Conservation (phyloP, 2,329 filamentous ascomycete genomes). For the Fusarium subtropicale region DNA sequence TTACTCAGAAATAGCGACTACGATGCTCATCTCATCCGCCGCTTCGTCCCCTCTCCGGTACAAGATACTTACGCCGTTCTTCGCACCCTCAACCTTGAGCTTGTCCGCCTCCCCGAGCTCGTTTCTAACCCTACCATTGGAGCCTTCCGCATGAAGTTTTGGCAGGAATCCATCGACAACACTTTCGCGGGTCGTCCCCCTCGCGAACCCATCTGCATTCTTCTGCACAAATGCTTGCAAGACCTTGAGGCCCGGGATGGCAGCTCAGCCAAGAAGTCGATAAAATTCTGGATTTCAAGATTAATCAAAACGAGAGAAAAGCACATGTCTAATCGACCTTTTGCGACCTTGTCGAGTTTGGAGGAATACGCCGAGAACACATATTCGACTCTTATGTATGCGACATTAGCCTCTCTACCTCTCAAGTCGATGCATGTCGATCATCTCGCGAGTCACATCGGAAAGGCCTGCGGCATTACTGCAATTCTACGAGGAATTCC, state of each 20-base stretch:
- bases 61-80: constrained; percentile 90
- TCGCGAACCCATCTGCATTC: constrained; percentile 89
- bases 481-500: constrained; percentile 89
- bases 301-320: constrained; percentile 85
- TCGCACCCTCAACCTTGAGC: constrained; percentile 91
- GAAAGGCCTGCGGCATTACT: constrained; percentile 90
- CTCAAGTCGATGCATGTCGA: constrained; percentile 87
- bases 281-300: constrained; percentile 80
- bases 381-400: constrained; percentile 91
- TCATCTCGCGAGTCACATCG: constrained; percentile 93
- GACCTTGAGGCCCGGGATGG: constrained; percentile 64
- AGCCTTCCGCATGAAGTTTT: constrained; percentile 92
- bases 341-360: constrained; percentile 75
- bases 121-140: constrained; percentile 90
- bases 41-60: constrained; percentile 81
- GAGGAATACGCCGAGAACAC: constrained; percentile 95
- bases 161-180: constrained; percentile 84
- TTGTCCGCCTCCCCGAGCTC: constrained; percentile 88
- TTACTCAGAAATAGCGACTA: constrained; percentile 81
- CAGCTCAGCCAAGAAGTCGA: constrained; percentile 59
- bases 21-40: constrained; percentile 85
- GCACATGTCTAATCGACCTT: constrained; percentile 85
- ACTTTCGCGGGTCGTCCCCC: constrained; percentile 83
- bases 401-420: constrained; percentile 82
- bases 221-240: constrained; percentile 79